Evolutionary conservation across 2,329 filamentous ascomycete species (phyloP), one percentile per base, ranked within the genome.

Genomic region (Botrytis pseudocinerea): DNA sequence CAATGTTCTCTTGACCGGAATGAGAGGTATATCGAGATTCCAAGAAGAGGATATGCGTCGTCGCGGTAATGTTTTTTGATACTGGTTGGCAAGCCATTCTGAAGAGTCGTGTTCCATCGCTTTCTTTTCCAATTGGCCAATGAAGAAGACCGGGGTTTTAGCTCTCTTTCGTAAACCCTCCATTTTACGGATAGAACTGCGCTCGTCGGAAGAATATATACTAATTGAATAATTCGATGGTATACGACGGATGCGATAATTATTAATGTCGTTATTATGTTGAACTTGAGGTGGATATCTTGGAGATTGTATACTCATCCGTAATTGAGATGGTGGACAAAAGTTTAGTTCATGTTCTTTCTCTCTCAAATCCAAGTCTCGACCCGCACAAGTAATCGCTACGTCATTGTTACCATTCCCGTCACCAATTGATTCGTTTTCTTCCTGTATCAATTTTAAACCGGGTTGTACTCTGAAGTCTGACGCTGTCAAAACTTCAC

Each of bases 91-190:
- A n/a, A 79, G 71, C 35, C 28, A 42, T 48, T 75, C 71, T n/a
- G 79, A 75, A 20, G 66, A 51, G 59, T 78, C 76, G 70, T 66
- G 46, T 48, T 65, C 32, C 46, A 70, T 51, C 38, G 64, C 69
- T 46, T 70, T 69, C 42, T 66, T 51, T 74, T 80, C 79, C 7
- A 79, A 73, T 70, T 80, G 79, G 7, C 79, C 79, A 57, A 80
- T 73, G 10, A 71, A 73, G n/a, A 76, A 76, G 16, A 79, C 77
- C 18, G 79, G 79, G 25, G 79, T 80, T 70, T 80, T 80, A 28
- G 76, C 74, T 71, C 75, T 71, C 51, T 74, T 73, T 72, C 48
- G 72, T 40, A 63, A 68, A n/a, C 32, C 54, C 48, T 74, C 69
- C 54, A 51, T 57, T 14, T 51, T 60, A 35, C 70, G 62, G 51